phyloP scores from a whole-genome alignment of 1,284 basidiomycete genomes.

The Ganoderma boninense region DNA sequence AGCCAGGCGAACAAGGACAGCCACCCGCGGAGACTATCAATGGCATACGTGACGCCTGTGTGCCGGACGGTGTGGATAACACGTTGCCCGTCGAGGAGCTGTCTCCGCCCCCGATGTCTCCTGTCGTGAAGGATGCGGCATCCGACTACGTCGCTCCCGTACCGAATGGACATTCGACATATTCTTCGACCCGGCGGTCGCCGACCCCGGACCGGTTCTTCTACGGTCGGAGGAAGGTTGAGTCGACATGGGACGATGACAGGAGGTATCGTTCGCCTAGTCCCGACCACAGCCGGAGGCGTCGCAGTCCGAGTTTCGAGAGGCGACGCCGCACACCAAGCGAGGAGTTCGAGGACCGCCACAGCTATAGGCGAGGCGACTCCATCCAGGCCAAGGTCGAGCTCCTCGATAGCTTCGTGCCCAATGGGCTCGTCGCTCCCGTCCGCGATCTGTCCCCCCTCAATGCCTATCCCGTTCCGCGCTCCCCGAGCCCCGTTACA shows the following conservation, averaged over 20 bases:
- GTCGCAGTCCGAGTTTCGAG: not conserved
- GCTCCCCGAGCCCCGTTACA: slow-evolving; percentile 20
- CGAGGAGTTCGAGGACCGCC: not conserved
- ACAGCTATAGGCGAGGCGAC: slow-evolving; percentile 3
- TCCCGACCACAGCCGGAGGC: not conserved
- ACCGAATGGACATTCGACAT: not conserved
- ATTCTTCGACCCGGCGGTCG: not conserved
- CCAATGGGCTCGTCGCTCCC: slow-evolving; percentile 17
- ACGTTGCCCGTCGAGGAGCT: not conserved
- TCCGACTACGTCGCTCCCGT: slow-evolving; percentile 1
- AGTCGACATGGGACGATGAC: not conserved
- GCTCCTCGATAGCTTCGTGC: slow-evolving; percentile 30
- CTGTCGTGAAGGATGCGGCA: not conserved
- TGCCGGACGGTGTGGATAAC: not conserved
- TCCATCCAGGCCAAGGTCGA: slow-evolving; percentile 46
- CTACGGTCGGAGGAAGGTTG: not conserved
- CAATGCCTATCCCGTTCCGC: not conserved
- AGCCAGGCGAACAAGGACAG: not conserved
- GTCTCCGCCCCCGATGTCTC: not conserved
- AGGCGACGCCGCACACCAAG: not conserved
- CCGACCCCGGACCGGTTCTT: not conserved
- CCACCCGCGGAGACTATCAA: not conserved
- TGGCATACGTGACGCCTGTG: not conserved
- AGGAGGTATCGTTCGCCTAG: not conserved
- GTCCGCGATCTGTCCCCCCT: slow-evolving; percentile 1